Evolutionary conservation across 2,329 filamentous ascomycete genomes (phyloP).

Genomic region (Diaporthe sp.): DNA sequence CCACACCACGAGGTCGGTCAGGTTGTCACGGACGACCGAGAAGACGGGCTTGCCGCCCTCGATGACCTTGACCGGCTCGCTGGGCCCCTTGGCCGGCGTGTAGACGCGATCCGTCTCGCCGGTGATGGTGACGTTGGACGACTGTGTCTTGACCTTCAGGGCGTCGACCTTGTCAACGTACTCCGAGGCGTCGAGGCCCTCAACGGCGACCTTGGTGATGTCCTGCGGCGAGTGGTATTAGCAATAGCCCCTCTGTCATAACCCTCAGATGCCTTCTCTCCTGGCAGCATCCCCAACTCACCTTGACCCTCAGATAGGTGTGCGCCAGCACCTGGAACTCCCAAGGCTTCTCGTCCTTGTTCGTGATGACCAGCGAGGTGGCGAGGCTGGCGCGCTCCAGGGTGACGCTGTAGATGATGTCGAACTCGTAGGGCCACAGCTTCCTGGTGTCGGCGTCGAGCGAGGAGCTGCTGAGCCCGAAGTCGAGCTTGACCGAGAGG

Average conservation of each 20-base stretch:
- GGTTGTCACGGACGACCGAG: slow-evolving; percentile 84
- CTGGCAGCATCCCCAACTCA: slow-evolving; percentile 58
- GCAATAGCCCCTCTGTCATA: background rate
- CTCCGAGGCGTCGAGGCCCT: slow-evolving; percentile 80
- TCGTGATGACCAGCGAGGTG: slow-evolving; percentile 89
- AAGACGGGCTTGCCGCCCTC: slow-evolving; percentile 76
- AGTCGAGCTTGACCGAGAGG: slow-evolving; percentile 91
- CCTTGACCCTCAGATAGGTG: slow-evolving; percentile 87
- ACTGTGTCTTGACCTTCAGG: slow-evolving; percentile 74
- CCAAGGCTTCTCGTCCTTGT: slow-evolving; percentile 85
- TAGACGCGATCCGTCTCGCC: slow-evolving; percentile 93
- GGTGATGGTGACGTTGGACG: slow-evolving; percentile 76
- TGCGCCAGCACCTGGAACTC: slow-evolving; percentile 95
- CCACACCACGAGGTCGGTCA: slow-evolving; percentile 94
- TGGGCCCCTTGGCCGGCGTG: slow-evolving; percentile 75
- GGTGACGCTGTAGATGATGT: slow-evolving; percentile 93
- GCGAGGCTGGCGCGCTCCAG: slow-evolving; percentile 80
- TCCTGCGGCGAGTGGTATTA: slow-evolving; percentile 69
- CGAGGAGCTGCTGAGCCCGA: slow-evolving; percentile 84
- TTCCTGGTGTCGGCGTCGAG: slow-evolving; percentile 77
- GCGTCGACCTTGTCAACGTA: slow-evolving; percentile 89
- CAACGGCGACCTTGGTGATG: slow-evolving; percentile 79
- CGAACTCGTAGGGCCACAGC: slow-evolving; percentile 90
- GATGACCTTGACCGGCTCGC: slow-evolving; percentile 69
- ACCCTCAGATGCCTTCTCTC: background rate